phyloP scores from a whole-genome alignment of 1,284 basidiomycete genomes.

The Albatrellus sp. region DNA sequence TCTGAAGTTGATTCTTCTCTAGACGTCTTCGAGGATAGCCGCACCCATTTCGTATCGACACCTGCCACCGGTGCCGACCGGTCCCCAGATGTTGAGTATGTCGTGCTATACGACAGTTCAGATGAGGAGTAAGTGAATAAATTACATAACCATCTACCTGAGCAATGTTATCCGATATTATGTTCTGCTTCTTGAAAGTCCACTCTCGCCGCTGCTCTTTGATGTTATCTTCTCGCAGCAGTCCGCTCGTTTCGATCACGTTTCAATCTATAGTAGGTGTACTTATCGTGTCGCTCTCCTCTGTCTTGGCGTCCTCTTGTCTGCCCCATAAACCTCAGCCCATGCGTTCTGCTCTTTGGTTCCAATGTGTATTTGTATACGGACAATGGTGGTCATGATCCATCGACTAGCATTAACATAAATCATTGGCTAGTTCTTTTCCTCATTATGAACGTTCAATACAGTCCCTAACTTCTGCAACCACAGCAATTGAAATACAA shows the following conservation, averaged over 20 bases:
- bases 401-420: background rate
- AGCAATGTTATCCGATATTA: background rate
- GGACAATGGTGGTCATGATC: background rate
- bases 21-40: slow-evolving; percentile 44
- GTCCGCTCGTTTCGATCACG: background rate
- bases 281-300: background rate
- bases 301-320: background rate
- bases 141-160: background rate
- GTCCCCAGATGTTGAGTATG: slow-evolving; percentile 40
- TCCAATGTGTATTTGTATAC: background rate
- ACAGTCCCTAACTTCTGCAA: too few relatives aligned
- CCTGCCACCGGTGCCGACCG: slow-evolving; percentile 12
- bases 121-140: slow-evolving; percentile 29
- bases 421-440: too few relatives aligned
- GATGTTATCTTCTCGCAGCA: background rate
- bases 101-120: slow-evolving; percentile 55
- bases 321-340: background rate
- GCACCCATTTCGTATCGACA: slow-evolving; percentile 25
- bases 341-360: background rate
- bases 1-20: too few relatives aligned
- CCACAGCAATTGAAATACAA: too few relatives aligned
- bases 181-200: background rate
- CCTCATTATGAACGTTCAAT: too few relatives aligned
- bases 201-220: too few relatives aligned
- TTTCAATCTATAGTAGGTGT: background rate